Base-by-base conservation (phyloP, 2,329 filamentous ascomycete genomes). In the Fonsecaea pedrosoi region DNA sequence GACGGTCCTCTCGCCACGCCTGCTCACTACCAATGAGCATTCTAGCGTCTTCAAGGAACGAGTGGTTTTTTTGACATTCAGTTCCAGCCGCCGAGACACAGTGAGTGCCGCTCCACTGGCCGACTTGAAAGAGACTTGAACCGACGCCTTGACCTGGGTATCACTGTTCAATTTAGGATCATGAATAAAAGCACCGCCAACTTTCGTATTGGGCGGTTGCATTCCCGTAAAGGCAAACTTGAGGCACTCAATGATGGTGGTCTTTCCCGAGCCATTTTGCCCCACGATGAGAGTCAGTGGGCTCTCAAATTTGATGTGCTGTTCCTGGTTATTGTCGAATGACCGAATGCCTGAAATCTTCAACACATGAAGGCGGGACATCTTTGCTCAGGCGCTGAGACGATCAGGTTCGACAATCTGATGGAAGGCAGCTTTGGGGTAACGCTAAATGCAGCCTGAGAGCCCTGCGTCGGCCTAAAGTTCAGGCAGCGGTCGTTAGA, bases 161-260 rank as follows among this genome's bases (percentile, higher is more conserved):
- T 97, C 93, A 64, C 91, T 91, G 70, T 87, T 69, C 77, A 91
- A 86, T 81, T 95, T 95, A n/a, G 95, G 95, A 74, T 99, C 95
- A 77, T 99, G 94, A 70, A 99, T 92, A 77, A 98, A 99, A 58
- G 94, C 94, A 37, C 93, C 94, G 34, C 91, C 90, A n/a, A 69
- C 64, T 82, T 86, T 88, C 76, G 90, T 94, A 82, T 97, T 97
- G 37, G 95, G 92, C 1, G 95, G 95, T 56, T 96, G 86, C 75
- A 96, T 91, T 64, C 95, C 96, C 7, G 94, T 97, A 18, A 96
- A 97, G 60, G 92, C 94, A 88, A 97, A 99, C 77, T 97, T 97
- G 75, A 99, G 90, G 77, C 93, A 96, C 79, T 99, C 95, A 79
- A 99, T 99, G 76, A 99, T 97, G 65, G 95, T 98, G 9, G 95